Base-by-base conservation (phyloP, 176 grass and related monocot species). In the Musa itinerans region DNA sequence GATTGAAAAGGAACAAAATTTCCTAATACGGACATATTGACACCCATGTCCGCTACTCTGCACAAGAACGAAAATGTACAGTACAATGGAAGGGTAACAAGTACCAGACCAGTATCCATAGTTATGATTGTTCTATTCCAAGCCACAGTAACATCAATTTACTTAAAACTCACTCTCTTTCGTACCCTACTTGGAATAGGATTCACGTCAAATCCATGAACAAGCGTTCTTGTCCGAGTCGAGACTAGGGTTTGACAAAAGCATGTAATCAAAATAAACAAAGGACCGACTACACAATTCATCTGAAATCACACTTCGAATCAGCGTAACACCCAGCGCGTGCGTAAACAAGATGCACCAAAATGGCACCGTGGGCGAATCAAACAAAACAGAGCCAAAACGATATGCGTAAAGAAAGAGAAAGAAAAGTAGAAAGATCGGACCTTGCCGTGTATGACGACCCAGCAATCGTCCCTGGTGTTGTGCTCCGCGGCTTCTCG, bases 371-470 rank as follows among this genome's bases (percentile, higher is more conserved):
- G 4, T 43, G 34, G 10, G 66, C 43, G n/a, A 72, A 68, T 23
- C 51, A 15, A 43, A 48, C 63, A 22, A 22, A 19, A 53, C 10
- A 11, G 15, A 51, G 63, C 69, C 16, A 0, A n/a, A 27, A 13
- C 34, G 34, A 43, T 43, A 43, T 6, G 34, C 34, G 34, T 43
- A 63, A 66, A 23, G 14, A 67, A 51, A 55, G 34, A 6, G 26
- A n/a, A 20, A 19, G 78, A 13, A 10, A 8, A 53, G 50, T 55
- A 72, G 14, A 74, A 76, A 48, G 50, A 76, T 10, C 2, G 50
- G 56, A 75, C 89, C 83, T 90, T 96, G 83, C 92, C 87, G 83
- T 88, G 81, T 75, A 96, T 34, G 87, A 92, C 87, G 83, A 96
- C 82, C 89, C 81, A 90, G 87, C 87, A 92, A 84, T 90, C 92